Percentiles rank a stretch among this genome's conserved stretches.
Evolutionary conservation across 306 rosid species (phyloP).

Genomic region (Inga leiocalycina): DNA sequence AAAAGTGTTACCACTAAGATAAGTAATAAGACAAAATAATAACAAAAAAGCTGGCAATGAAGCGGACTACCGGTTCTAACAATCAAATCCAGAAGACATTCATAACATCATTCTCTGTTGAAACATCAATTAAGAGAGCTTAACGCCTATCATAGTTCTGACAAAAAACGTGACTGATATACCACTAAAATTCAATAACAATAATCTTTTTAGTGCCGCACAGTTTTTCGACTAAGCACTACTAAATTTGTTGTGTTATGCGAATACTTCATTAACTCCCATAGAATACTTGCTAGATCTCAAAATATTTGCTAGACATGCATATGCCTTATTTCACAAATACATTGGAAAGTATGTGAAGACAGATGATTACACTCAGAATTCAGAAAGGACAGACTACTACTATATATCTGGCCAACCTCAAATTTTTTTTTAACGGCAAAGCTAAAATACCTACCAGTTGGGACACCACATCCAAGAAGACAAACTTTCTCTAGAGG

Average conservation of each 20-base stretch:
- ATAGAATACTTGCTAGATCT: not conserved
- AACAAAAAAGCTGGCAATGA: not conserved
- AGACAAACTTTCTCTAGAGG: conserved; percentile 93
- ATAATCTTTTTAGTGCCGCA: not conserved
- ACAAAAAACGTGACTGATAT: not conserved
- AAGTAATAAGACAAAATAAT: not conserved
- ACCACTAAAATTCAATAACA: not conserved
- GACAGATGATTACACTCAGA: not conserved
- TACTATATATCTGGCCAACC: not conserved
- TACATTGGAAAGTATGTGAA: conserved; percentile 2
- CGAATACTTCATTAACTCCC: not conserved
- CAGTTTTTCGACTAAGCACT: not conserved
- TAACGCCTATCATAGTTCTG: not conserved
- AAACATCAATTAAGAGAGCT: not conserved
- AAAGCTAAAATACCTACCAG: conserved; percentile 35
- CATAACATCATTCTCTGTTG: not conserved
- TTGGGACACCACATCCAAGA: conserved; percentile 95
- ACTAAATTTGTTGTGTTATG: not conserved
- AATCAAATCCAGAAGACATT: not conserved
- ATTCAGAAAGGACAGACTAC: conserved; percentile 11
- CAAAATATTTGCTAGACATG: not conserved
- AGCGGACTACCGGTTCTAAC: not conserved
- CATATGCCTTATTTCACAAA: conserved; percentile 11
- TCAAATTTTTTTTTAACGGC: not conserved
- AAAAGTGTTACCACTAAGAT: not conserved